phyloP scores from a whole-genome alignment of 192 early-diverging fungal genomes.

The Mortierella antarctica region DNA sequence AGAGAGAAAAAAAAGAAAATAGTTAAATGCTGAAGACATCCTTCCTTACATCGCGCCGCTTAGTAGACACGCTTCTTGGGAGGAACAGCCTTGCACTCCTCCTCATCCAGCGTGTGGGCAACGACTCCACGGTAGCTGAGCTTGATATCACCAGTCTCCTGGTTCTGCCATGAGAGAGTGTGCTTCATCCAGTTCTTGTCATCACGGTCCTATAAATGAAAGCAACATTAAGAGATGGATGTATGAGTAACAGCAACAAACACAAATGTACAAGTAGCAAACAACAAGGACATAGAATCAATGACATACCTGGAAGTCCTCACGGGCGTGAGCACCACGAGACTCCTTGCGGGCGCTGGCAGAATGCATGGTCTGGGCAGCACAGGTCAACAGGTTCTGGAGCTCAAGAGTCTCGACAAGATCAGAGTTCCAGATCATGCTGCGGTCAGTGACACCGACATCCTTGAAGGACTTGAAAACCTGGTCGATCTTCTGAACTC shows the following conservation, averaged over 20 bases:
- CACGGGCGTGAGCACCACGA: slow-evolving; percentile 97
- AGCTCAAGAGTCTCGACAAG: slow-evolving; percentile 96
- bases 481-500: slow-evolving; percentile 85
- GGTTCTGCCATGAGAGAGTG: slow-evolving; percentile 94
- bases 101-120: slow-evolving; percentile 87
- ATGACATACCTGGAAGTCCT: slow-evolving; percentile 76
- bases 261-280: neutral
- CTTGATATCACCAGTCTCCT: slow-evolving; percentile 77
- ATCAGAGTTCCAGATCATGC: slow-evolving; percentile 99
- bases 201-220: slow-evolving; percentile 70
- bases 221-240: neutral
- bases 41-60: neutral
- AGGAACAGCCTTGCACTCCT: slow-evolving; percentile 89
- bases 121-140: slow-evolving; percentile 90
- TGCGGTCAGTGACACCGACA: slow-evolving; percentile 90
- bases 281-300: neutral
- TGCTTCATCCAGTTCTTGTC: slow-evolving; percentile 99
- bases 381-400: slow-evolving; percentile 96
- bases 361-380: slow-evolving; percentile 91
- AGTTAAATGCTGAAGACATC: neutral
- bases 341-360: slow-evolving; percentile 96
- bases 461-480: slow-evolving; percentile 84
- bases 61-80: slow-evolving; percentile 58
- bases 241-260: neutral
- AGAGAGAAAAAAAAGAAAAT: neutral